Evolutionary conservation across 2,329 filamentous ascomycete genomes (phyloP).

Genomic region (Metarhizium humberi): DNA sequence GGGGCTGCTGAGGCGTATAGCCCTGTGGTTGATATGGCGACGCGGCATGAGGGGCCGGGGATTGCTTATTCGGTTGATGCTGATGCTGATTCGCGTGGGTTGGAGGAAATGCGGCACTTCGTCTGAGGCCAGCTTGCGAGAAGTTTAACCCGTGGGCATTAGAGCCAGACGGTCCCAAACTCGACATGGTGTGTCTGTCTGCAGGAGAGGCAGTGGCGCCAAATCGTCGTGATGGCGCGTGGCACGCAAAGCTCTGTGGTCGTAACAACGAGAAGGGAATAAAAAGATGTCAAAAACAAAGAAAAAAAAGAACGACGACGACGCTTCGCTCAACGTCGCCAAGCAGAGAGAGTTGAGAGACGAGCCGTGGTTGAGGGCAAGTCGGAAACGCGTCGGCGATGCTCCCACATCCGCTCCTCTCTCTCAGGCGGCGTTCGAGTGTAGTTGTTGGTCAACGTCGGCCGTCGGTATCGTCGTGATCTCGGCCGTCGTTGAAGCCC

Average conservation of each 20-base stretch:
- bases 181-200: constrained; percentile 31
- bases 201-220: not conserved
- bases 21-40: constrained; percentile 45
- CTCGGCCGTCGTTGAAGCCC: constrained; percentile 2
- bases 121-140: constrained; percentile 39
- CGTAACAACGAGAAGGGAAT: constrained; percentile 1
- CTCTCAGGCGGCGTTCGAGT: not conserved
- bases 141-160: constrained; percentile 46
- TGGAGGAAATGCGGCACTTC: constrained; percentile 32
- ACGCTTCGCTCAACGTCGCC: not conserved
- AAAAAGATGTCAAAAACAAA: not conserved
- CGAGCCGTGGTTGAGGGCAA: not conserved
- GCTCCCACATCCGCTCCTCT: constrained; percentile 4
- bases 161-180: constrained; percentile 38
- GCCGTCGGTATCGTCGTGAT: constrained; percentile 2
- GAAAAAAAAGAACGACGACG: not conserved
- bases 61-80: constrained; percentile 44
- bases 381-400: constrained; percentile 3
- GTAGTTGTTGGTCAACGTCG: constrained; percentile 3
- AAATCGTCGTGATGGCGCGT: not conserved
- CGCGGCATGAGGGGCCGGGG: constrained; percentile 43
- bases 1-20: constrained; percentile 43
- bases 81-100: constrained; percentile 40
- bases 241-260: not conserved
- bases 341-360: not conserved